These are phyloP conservation scores for Geotrichum australiense DNA, from an alignment of 1,139 yeast species.

Conservation along the genomic window DNA sequence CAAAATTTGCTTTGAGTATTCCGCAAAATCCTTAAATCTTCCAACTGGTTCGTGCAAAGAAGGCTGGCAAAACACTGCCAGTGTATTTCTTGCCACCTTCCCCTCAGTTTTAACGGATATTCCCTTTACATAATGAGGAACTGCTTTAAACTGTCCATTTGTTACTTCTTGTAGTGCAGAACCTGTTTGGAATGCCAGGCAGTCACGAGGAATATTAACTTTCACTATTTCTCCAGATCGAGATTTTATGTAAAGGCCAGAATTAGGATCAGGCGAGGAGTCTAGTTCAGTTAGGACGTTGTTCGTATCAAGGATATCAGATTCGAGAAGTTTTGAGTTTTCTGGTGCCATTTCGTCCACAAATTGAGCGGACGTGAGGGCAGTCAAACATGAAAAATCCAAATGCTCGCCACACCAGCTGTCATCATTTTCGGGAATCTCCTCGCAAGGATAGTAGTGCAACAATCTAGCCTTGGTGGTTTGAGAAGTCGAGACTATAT, in stretches of 20 bases:
- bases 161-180: constrained; percentile 53
- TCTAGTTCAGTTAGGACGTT: constrained; percentile 25
- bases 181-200: constrained; percentile 61
- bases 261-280: constrained; percentile 40
- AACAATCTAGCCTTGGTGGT: constrained; percentile 55
- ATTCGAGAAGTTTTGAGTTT: constrained; percentile 3
- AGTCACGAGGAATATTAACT: constrained; percentile 49
- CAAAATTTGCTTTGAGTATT: constrained; percentile 36
- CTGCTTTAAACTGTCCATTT: constrained; percentile 48
- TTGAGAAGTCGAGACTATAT: constrained; percentile 44
- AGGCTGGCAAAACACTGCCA: constrained; percentile 63
- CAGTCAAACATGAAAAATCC: constrained; percentile 60
- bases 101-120: constrained; percentile 22
- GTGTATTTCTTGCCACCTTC: constrained; percentile 45
- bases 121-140: constrained; percentile 54
- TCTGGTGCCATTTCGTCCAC: constrained; percentile 36
- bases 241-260: constrained; percentile 51
- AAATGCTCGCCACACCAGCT: constrained; percentile 64
- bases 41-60: constrained; percentile 44
- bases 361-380: constrained; percentile 51
- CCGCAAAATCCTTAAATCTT: constrained; percentile 45
- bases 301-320: constrained; percentile 5
- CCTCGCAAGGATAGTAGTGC: constrained; percentile 40
- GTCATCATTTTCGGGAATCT: constrained; percentile 13
- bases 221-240: constrained; percentile 43